A percentile compares a stretch with the other conserved stretches of the same genome.
Evolutionary conservation across 306 rosid genomes (phyloP).

Genomic region (Cicer chorassanicum): DNA sequence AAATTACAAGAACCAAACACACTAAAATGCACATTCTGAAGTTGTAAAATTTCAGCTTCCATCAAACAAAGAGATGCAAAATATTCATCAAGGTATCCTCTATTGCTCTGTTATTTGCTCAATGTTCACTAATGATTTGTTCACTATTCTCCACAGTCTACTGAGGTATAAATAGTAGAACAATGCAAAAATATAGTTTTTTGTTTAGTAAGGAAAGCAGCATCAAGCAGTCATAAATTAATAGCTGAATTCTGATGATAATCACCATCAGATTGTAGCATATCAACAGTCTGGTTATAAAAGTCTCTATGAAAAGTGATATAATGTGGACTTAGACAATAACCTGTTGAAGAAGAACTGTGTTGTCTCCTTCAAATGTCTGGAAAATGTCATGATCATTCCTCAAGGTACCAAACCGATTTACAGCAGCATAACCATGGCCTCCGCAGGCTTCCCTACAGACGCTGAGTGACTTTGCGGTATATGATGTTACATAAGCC

Average conservation of each 20-base stretch:
- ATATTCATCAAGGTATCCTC: constrained; percentile 29
- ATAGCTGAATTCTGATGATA: not conserved
- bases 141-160: constrained; percentile 17
- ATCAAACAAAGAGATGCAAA: constrained; percentile 33
- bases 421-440: constrained; percentile 97
- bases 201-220: not conserved
- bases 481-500: constrained; percentile 85
- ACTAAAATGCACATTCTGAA: not conserved
- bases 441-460: constrained; percentile 99
- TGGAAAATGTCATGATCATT: constrained; percentile 98
- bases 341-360: constrained; percentile 98
- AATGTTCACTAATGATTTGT: constrained; percentile 6
- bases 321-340: constrained; percentile 26
- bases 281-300: constrained; percentile 30
- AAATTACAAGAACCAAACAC: constrained; percentile 28
- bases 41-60: constrained; percentile 17
- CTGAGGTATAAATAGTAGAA: not conserved
- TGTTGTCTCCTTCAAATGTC: constrained; percentile 99
- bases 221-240: constrained; percentile 17
- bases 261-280: constrained; percentile 25
- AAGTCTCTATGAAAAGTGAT: constrained; percentile 13
- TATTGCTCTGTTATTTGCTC: constrained; percentile 10
- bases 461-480: constrained; percentile 87
- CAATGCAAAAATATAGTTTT: constrained; percentile 7
- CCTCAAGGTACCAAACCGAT: constrained; percentile 85